Conservation (phyloP, 352 stramenopile species). For the Phytopythium vexans region DNA sequence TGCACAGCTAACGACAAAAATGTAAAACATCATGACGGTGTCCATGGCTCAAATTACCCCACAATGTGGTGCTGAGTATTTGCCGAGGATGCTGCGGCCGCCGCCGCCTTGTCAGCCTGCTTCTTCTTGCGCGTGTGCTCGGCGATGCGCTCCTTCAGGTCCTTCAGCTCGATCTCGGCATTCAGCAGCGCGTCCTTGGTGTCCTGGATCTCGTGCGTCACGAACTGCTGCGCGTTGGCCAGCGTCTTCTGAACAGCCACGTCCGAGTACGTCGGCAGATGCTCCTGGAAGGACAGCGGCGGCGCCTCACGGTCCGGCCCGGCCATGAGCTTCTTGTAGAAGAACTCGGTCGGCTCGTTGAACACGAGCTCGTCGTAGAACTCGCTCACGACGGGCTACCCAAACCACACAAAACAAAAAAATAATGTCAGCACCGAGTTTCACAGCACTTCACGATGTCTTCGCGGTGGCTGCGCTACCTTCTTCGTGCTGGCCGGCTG, state of each 20-base stretch:
- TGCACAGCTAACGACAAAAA: no score
- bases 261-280: constrained; percentile 89
- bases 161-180: constrained; percentile 67
- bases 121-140: constrained; percentile 82
- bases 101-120: constrained; percentile 45
- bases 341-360: constrained; percentile 94
- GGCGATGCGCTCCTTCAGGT: constrained; percentile 69
- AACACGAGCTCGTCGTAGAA: constrained; percentile 99
- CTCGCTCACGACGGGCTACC: constrained; percentile 91
- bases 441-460: not conserved
- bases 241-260: constrained; percentile 85
- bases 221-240: constrained; percentile 75
- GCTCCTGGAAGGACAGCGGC: constrained; percentile 71
- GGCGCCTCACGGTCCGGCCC: constrained; percentile 66
- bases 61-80: not conserved
- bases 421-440: not conserved
- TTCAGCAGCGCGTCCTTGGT: constrained; percentile 68
- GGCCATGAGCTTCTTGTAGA: constrained; percentile 91
- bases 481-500: constrained; percentile 90
- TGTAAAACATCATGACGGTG: not conserved
- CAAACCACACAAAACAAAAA: constrained; percentile 5
- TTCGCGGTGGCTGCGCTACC: constrained; percentile 18
- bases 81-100: constrained; percentile 6
- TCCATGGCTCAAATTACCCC: not conserved
- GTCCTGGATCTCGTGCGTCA: constrained; percentile 69